Base-by-base conservation (phyloP, 2,329 filamentous ascomycete species). In the Coniochaeta hoffmannii region DNA sequence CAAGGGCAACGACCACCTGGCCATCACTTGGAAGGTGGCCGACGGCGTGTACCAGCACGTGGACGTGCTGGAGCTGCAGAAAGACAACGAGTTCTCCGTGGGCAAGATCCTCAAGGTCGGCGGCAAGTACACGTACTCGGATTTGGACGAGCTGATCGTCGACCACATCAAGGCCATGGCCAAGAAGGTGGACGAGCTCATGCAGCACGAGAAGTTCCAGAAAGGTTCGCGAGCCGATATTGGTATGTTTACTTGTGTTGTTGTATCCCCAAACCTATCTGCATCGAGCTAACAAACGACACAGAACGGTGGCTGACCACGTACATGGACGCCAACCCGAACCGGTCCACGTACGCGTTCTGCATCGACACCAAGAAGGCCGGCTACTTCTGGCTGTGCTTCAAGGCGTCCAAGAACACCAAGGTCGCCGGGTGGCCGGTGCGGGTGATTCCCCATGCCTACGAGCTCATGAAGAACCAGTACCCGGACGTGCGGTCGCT, bases 121-220 rank as follows among this genome's bases (percentile, higher is more conserved):
- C 32, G 89, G 89, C 63, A 93, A 92, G 69, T 92, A 91, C 72
- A 93, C 84, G 8, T 99, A 99, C 75, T 90, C 85, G 58, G 94
- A 99, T 86, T 78, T 99, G 58, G 94, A 99, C 73, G 94, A 99
- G 70, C 73, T 99, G 74, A 97, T 99, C 62, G 92, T 96, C 67
- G 89, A 94, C 66, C 94, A 99, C 68, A 90, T 99, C 68, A 94
- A 96, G 75, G 90, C 92, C 53, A 99, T 97, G 94, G 89, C 91
- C 17, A 89, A 88, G 72, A 99, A 99, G 79, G 93, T 97, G 53
- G 90, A 96, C 62, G 93, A 99, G 76, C 86, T 99, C 77, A 94
- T 90, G 79, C 83, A 87, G 61, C 87, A 97, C 70, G 93, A 97
- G 69, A 96, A 96, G 72, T 99, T 89, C 77, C 90, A 96, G 73